Conservation (phyloP, 345 rosid species). For the Raphanus raphanistrum region DNA sequence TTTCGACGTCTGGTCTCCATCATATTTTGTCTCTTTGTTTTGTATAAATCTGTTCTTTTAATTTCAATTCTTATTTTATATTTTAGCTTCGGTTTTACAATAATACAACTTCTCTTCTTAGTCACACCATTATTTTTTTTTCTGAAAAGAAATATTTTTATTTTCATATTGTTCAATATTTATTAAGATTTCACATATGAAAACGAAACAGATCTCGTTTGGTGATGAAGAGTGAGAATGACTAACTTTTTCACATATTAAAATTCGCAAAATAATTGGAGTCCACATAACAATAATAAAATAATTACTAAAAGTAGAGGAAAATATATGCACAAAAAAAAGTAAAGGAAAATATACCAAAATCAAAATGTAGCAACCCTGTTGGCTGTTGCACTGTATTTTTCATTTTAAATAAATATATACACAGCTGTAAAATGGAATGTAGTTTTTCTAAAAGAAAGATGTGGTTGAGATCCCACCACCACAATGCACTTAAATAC, state of each 20-base stretch:
- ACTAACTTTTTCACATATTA: slow-evolving; percentile 26
- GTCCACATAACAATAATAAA: slow-evolving; percentile 31
- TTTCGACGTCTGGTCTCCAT: slow-evolving; percentile 42
- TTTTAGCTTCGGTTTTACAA: background rate
- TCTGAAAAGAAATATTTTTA: background rate
- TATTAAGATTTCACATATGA: slow-evolving; percentile 12
- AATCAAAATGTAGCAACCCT: slow-evolving; percentile 28
- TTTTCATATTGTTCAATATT: background rate
- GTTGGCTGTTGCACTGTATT: background rate
- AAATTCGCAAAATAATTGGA: slow-evolving; percentile 29
- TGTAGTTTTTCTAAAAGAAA: too few relatives aligned
- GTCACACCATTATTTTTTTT: slow-evolving; percentile 14
- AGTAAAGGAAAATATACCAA: background rate
- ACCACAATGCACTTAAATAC: too few relatives aligned
- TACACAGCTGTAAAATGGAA: background rate
- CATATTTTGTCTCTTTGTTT: slow-evolving; percentile 28
- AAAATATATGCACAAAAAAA: too few relatives aligned
- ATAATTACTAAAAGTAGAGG: background rate
- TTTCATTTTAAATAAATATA: background rate
- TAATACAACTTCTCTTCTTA: slow-evolving; percentile 20
- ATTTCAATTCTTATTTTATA: background rate
- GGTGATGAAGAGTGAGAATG: slow-evolving; percentile 27
- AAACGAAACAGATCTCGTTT: slow-evolving; percentile 23
- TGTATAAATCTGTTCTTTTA: slow-evolving; percentile 30
- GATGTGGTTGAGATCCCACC: background rate